Percentiles rank a stretch among this genome's conserved stretches.
Evolutionary conservation across 495 filamentous ascomycete species (phyloP).

Genomic region (Cairneyella variabilis): DNA sequence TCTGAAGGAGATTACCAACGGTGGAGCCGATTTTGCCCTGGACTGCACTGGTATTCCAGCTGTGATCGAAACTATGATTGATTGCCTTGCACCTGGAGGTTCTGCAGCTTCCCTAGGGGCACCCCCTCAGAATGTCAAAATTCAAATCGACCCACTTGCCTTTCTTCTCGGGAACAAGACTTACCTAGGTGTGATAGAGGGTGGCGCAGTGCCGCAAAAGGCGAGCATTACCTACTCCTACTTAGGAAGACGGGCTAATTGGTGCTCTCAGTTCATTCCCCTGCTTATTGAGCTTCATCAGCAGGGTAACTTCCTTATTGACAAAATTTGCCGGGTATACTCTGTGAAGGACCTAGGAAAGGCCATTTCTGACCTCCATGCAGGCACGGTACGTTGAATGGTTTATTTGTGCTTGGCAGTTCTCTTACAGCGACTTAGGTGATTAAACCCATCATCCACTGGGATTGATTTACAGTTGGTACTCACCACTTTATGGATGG

Average conservation of each 20-base stretch:
- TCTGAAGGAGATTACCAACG: too few species aligned
- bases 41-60: too few species aligned
- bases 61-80: too few species aligned
- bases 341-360: constrained; percentile 36
- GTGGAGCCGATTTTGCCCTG: too few species aligned
- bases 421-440: neutral
- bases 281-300: constrained; percentile 33
- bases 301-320: constrained; percentile 37
- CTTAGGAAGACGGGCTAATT: constrained; percentile 24
- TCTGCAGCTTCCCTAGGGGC: too few species aligned
- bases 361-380: constrained; percentile 36
- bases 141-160: too few species aligned
- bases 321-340: constrained; percentile 39
- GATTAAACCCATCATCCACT: neutral
- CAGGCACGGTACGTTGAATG: constrained; percentile 25
- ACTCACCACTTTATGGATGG: neutral
- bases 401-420: neutral
- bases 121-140: too few species aligned
- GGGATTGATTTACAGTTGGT: neutral
- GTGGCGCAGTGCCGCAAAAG: too few species aligned
- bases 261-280: constrained; percentile 33
- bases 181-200: too few species aligned
- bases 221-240: too few species aligned
- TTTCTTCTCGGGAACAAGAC: too few species aligned
- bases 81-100: too few species aligned